Percentiles rank a stretch among this genome's conserved stretches.
These are phyloP conservation scores for Betula pendula DNA, from an alignment of 306 rosid genomes.

Conservation along the genomic window DNA sequence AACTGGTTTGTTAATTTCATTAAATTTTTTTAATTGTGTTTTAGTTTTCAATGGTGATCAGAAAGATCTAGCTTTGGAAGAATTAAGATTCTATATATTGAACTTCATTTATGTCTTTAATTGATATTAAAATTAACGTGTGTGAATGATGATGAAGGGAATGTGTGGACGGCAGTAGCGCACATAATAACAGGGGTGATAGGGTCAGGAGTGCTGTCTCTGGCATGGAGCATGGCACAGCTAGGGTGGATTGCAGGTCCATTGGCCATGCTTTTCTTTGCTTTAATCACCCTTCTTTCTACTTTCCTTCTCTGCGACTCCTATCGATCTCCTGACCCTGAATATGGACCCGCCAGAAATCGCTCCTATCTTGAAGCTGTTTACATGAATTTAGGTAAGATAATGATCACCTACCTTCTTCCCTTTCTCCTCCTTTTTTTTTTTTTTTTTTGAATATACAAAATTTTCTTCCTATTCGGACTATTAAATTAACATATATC, in stretches of 20 bases:
- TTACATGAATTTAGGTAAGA: slow-evolving; percentile 36
- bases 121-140: too few species aligned
- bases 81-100: too few species aligned
- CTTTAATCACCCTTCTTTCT: slow-evolving; percentile 42
- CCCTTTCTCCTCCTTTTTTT: background rate
- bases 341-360: slow-evolving; percentile 47
- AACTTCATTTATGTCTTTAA: too few species aligned
- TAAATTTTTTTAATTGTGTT: too few species aligned
- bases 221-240: slow-evolving; percentile 65
- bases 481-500: too few species aligned
- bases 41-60: too few species aligned
- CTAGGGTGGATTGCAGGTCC: slow-evolving; percentile 68
- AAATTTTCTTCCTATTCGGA: too few species aligned
- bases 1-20: slow-evolving; percentile 14
- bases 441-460: background rate
- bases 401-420: background rate
- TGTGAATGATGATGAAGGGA: slow-evolving; percentile 30
- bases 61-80: too few species aligned
- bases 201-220: slow-evolving; percentile 53
- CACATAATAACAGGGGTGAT: slow-evolving; percentile 63
- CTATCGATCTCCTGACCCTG: slow-evolving; percentile 52
- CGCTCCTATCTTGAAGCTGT: slow-evolving; percentile 50
- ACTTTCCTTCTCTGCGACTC: slow-evolving; percentile 49
- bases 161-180: slow-evolving; percentile 60
- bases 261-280: slow-evolving; percentile 37